Percentiles rank a stretch among this genome's conserved stretches.
phyloP scores from a whole-genome alignment of 2,329 filamentous ascomycete genomes.

The Sporothrix pallida region DNA sequence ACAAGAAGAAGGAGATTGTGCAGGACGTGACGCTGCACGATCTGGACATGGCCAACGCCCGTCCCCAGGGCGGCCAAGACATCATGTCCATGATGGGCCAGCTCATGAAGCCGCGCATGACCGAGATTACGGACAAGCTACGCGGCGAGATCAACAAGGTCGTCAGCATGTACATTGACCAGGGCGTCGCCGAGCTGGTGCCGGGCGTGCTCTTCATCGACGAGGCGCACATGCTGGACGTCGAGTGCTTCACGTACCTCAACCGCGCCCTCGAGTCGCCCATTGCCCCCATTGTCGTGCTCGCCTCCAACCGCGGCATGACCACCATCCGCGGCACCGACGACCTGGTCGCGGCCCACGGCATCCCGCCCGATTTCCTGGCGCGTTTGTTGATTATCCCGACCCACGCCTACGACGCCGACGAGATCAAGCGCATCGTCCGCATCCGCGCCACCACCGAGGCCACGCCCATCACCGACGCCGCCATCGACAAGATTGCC shows the following conservation, averaged over 20 bases:
- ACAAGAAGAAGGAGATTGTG: constrained; percentile 99
- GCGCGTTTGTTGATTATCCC: constrained; percentile 94
- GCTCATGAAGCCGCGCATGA: constrained; percentile 99
- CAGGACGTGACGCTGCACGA: constrained; percentile 98
- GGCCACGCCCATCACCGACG: constrained; percentile 76
- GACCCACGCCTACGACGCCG: constrained; percentile 83
- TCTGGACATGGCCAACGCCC: constrained; percentile 91
- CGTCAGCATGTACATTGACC: constrained; percentile 98
- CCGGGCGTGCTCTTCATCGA: constrained; percentile 98
- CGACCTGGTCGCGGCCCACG: constrained; percentile 84
- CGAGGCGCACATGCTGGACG: constrained; percentile 99
- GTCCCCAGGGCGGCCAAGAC: constrained; percentile 95
- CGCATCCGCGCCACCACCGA: constrained; percentile 83
- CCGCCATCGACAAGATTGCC: constrained; percentile 84
- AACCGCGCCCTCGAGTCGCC: constrained; percentile 96
- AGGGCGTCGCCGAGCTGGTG: constrained; percentile 96
- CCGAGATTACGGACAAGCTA: constrained; percentile 98
- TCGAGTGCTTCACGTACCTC: constrained; percentile 98
- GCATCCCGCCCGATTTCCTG: constrained; percentile 91
- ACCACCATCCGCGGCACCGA: constrained; percentile 89
- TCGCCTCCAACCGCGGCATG: constrained; percentile 95
- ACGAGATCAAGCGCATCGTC: constrained; percentile 93
- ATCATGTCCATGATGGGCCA: constrained; percentile 99
- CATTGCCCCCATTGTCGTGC: constrained; percentile 95
- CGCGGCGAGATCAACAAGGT: constrained; percentile 98